Conservation (phyloP, 306 rosid genomes). For the Elaeagnus macrophylla region DNA sequence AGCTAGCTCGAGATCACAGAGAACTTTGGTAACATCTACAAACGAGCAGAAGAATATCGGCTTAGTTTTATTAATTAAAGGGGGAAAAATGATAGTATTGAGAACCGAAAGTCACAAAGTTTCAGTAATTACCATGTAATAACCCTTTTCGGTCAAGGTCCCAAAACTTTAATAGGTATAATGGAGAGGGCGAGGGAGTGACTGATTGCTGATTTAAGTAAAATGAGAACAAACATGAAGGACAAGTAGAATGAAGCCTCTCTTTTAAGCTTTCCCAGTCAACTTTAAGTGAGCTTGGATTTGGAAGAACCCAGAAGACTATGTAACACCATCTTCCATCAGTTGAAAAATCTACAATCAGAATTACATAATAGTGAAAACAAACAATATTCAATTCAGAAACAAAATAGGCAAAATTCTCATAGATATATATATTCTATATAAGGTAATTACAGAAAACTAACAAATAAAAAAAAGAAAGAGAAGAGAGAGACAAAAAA, state of each 20-base stretch:
- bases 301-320: conserved; percentile 59
- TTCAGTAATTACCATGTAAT: conserved; percentile 42
- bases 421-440: background rate
- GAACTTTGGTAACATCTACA: conserved; percentile 62
- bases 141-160: conserved; percentile 54
- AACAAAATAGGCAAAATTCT: background rate
- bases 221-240: conserved; percentile 49
- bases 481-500: too few relatives aligned
- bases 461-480: background rate
- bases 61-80: background rate
- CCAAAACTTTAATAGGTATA: conserved; percentile 63
- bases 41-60: conserved; percentile 8
- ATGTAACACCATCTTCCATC: conserved; percentile 87
- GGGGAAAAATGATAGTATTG: too few relatives aligned
- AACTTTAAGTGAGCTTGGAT: conserved; percentile 30
- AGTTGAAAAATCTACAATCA: conserved; percentile 53
- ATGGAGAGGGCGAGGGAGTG: conserved; percentile 36
- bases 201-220: conserved; percentile 29
- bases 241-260: conserved; percentile 52
- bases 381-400: background rate
- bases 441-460: background rate
- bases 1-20: conserved; percentile 63
- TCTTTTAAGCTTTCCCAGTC: conserved; percentile 73
- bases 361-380: background rate
- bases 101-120: too few relatives aligned